Evolutionary conservation across 768 basidiomycete genomes (phyloP).

Genomic region (Suillus subluteus): DNA sequence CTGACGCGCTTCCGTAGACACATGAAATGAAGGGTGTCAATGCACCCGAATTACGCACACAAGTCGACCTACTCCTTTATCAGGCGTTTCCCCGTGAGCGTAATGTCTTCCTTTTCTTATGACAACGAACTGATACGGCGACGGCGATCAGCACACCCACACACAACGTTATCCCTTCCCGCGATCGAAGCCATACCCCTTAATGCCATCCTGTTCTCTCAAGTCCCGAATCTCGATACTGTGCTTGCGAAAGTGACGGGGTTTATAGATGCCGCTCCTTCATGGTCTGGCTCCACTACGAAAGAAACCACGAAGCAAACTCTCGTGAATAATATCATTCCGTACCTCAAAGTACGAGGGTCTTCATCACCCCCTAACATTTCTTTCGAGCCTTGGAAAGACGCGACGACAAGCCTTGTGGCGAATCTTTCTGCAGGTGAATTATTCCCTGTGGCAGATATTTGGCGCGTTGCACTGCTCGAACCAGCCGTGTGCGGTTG

Average conservation of each 20-base stretch:
- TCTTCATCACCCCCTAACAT: slow-evolving; percentile 45
- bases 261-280: slow-evolving; percentile 57
- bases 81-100: slow-evolving; percentile 80
- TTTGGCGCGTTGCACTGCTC: slow-evolving; percentile 80
- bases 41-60: slow-evolving; percentile 66
- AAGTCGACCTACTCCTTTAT: slow-evolving; percentile 74
- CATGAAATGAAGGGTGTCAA: slow-evolving; percentile 77
- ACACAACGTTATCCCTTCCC: slow-evolving; percentile 61
- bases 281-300: slow-evolving; percentile 35
- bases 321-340: slow-evolving; percentile 52
- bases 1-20: slow-evolving; percentile 43
- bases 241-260: slow-evolving; percentile 62
- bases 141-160: slow-evolving; percentile 69
- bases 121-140: not conserved
- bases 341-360: slow-evolving; percentile 63
- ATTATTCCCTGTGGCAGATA: slow-evolving; percentile 82
- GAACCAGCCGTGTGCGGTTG: slow-evolving; percentile 60
- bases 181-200: slow-evolving; percentile 64
- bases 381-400: slow-evolving; percentile 52
- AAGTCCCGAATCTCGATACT: slow-evolving; percentile 69
- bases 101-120: not conserved
- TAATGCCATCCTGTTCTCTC: slow-evolving; percentile 75
- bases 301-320: slow-evolving; percentile 49
- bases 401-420: slow-evolving; percentile 47
- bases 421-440: slow-evolving; percentile 51